Base-by-base conservation (phyloP, 495 filamentous ascomycete species). In the Trichoderma virens region DNA sequence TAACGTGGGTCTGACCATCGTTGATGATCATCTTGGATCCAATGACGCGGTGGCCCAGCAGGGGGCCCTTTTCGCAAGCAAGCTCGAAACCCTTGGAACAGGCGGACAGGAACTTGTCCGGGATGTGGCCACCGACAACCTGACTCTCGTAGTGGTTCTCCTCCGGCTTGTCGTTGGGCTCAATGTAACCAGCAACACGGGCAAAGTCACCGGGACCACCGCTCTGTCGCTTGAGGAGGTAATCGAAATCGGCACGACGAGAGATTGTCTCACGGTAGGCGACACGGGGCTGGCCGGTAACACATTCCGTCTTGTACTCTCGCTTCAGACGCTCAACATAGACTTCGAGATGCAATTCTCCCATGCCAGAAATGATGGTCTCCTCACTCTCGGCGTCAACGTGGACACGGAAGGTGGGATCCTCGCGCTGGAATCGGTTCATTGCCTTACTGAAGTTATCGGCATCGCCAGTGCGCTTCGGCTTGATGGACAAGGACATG, bases 351-450 rank as follows among this genome's bases (percentile, higher is more conserved):
- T 99, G 95, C 65, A 99, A 75, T 74, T 99, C 95, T 66, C 95
- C 95, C 95, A 99, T 99, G 60, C 95, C 95, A 51, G 90, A 93
- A 74, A 99, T 98, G 74, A 99, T 94, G 59, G 93, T 97, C 79
- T 99, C 90, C 67, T 93, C 86, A 68, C 85, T 89, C 78, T 99
- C 95, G 39, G 80, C 77, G 70, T 99, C 95, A 70, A 95, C 90
- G 65, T 89, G 88, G 51, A 98, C 91, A 51, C 95, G 86, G 85
- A 99, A 99, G 27, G 95, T 99, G 11, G 95, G 95, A 68, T 99
- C 95, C 77, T 99, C 95, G 63, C 95, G 86, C 79, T 97, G 94
- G 87, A 99, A 99, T 68, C 95, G 91, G 69, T 92, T 91, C 86
- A 99, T 98, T 68, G 95, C 95, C 81, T 98, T 99, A 69, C 86